Conservation (phyloP, 352 stramenopile genomes). For the Phytophthora quininea region DNA sequence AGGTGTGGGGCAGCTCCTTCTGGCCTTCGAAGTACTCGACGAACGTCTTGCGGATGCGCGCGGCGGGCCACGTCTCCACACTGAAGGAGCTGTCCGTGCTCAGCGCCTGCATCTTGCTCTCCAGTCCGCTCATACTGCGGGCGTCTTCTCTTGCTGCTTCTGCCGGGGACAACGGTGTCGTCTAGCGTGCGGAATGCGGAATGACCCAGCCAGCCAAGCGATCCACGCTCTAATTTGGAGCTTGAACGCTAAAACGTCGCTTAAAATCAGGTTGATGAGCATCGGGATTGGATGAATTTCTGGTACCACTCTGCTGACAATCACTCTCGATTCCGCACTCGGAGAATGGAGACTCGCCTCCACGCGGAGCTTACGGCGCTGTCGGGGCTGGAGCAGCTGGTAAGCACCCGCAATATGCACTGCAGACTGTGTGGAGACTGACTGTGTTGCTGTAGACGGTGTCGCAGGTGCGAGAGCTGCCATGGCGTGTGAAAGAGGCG, state of each 20-base stretch:
- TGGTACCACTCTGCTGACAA: no score
- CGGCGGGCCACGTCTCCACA: conserved; percentile 89
- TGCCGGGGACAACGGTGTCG: no score
- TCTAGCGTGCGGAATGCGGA: neutral
- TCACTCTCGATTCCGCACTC: neutral
- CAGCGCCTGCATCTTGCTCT: conserved; percentile 30
- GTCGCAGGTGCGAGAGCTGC: conserved; percentile 51
- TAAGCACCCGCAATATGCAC: neutral
- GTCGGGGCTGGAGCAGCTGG: conserved; percentile 38
- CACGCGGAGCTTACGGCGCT: conserved; percentile 42
- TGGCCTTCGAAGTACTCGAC: conserved; percentile 97
- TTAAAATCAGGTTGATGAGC: no score
- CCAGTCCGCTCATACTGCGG: conserved; percentile 35
- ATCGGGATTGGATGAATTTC: no score
- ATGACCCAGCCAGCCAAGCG: neutral
- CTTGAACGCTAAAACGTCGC: no score
- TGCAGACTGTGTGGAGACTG: neutral
- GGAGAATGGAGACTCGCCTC: conserved; percentile 23
- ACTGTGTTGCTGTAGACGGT: conserved; percentile 30
- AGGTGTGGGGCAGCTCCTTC: conserved; percentile 85
- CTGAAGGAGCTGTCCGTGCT: conserved; percentile 9
- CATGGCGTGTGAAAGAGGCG: conserved; percentile 55
- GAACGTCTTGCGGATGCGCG: conserved; percentile 97
- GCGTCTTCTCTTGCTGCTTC: neutral
- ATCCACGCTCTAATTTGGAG: neutral